Conservation (phyloP, 495 filamentous ascomycete species). For the Penicillium ucsense region DNA sequence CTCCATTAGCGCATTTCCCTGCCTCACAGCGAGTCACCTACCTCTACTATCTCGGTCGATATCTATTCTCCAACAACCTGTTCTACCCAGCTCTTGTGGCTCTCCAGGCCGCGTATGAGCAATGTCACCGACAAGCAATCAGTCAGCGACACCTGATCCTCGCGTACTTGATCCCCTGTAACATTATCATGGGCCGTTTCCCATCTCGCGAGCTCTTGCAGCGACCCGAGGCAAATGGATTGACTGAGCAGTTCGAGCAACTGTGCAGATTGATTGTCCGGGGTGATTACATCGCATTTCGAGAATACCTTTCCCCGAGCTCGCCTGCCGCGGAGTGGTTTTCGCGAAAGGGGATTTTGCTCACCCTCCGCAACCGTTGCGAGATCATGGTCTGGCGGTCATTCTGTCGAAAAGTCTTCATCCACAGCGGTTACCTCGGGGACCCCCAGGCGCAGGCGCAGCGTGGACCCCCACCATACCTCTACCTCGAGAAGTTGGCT, state of each 20-base stretch:
- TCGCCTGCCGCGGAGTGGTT: slow-evolving; percentile 55
- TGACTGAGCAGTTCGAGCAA: slow-evolving; percentile 65
- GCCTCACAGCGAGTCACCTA: slow-evolving; percentile 86
- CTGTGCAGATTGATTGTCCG: slow-evolving; percentile 61
- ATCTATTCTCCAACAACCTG: slow-evolving; percentile 71
- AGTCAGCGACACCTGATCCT: slow-evolving; percentile 72
- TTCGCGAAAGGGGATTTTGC: slow-evolving; percentile 60
- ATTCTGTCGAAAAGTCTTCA: slow-evolving; percentile 66
- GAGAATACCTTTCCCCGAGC: slow-evolving; percentile 49
- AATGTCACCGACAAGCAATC: slow-evolving; percentile 57
- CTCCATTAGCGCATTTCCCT: slow-evolving; percentile 68
- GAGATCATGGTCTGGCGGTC: slow-evolving; percentile 80
- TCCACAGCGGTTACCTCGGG: slow-evolving; percentile 47
- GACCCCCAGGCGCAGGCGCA: slow-evolving; percentile 29
- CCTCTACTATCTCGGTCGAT: slow-evolving; percentile 89
- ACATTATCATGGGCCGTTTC: slow-evolving; percentile 78
- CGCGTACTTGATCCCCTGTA: slow-evolving; percentile 72
- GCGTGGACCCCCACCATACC: slow-evolving; percentile 33
- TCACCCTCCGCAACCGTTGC: slow-evolving; percentile 61
- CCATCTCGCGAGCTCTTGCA: slow-evolving; percentile 55
- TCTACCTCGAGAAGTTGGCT: slow-evolving; percentile 34
- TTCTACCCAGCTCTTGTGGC: slow-evolving; percentile 65
- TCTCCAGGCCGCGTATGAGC: slow-evolving; percentile 68
- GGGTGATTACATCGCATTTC: slow-evolving; percentile 73
- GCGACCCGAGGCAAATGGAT: slow-evolving; percentile 59